Evolutionary conservation across 257 asterid species (phyloP), one percentile per base, ranked within the genome.

Genomic region (Cruciata laevipes): DNA sequence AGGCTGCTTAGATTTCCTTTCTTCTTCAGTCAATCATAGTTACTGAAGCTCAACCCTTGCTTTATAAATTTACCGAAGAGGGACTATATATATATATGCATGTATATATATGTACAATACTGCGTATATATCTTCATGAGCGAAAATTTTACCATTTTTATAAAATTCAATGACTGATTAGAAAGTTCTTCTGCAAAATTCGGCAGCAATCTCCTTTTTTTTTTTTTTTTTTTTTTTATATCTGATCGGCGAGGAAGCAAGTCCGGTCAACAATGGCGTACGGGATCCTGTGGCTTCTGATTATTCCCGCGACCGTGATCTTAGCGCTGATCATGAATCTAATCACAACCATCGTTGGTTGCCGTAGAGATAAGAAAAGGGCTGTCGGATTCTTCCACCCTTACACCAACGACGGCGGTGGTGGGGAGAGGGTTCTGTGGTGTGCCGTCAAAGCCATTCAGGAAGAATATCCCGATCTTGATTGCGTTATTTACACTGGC

Each of bases 401-500:
- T 0, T 90, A 80, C 86, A 88, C 99, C 67, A 88, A 90, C 69
- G 97, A 94, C 67, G 99, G 99, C 65, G 97, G 99, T 49, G 97
- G 97, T n/a, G 99, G 96, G 38, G 97, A 94, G 84, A 83, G 99
- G 60, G 96, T 94, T 47, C 85, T 94, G 23, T 90, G 97, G 99
- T 94, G 99, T 74, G 90, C 97, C 70, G 95, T 94, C 33, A 90
- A 88, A 79, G 96, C 96, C 58, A 78, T 94, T 70, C 97, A 94
- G 70, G 99, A 90, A 49, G 86, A 80, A 69, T 74, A 78, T 9
- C 95, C 97, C 6, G 85, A 83, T 77, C 91, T 90, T 17, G 87
- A 82, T n/a, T 90, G 96, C 73, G 79, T 84, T 27, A 77, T 93
- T 68, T 93, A 85, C 77, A 82, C 99, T 7, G 96, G 99, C 0